Conservation (phyloP, 2,329 filamentous ascomycete species). For the Paraconiothyrium brasiliense region DNA sequence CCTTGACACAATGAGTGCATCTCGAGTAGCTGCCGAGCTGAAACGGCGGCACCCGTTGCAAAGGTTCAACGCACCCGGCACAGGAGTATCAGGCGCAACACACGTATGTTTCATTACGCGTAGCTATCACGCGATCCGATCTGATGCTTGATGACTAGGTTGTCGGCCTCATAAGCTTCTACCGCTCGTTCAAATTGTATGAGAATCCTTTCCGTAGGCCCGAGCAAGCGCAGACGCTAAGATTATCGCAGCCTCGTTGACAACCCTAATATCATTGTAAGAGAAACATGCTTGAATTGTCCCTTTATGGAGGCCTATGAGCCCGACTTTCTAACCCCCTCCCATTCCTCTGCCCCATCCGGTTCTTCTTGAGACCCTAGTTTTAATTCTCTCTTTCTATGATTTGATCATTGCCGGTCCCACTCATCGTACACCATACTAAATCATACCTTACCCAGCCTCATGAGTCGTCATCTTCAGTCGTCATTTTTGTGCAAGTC, state of each 20-base stretch:
- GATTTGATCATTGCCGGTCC: not conserved
- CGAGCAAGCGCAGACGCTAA: slow-evolving; percentile 24
- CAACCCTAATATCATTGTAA: slow-evolving; percentile 41
- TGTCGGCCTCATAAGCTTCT: slow-evolving; percentile 56
- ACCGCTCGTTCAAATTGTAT: slow-evolving; percentile 53
- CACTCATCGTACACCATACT: not conserved
- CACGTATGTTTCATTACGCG: slow-evolving; percentile 55
- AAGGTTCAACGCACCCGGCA: slow-evolving; percentile 71
- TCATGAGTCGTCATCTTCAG: not conserved
- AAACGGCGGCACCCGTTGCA: slow-evolving; percentile 68
- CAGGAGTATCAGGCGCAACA: slow-evolving; percentile 68
- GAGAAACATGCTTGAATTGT: not conserved
- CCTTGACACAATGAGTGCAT: slow-evolving; percentile 22
- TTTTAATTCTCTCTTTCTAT: not conserved
- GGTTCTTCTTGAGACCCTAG: no score
- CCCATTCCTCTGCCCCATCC: not conserved
- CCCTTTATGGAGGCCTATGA: not conserved
- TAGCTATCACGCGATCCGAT: not conserved
- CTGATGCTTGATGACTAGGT: slow-evolving; percentile 28
- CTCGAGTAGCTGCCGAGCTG: slow-evolving; percentile 33
- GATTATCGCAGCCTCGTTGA: slow-evolving; percentile 37
- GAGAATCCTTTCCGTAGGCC: not conserved
- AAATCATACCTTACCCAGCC: not conserved
- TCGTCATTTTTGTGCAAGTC: not conserved
- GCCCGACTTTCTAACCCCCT: not conserved